phyloP scores from a whole-genome alignment of 2,329 filamentous ascomycete genomes.

The Ascochyta viciae-villosae region DNA sequence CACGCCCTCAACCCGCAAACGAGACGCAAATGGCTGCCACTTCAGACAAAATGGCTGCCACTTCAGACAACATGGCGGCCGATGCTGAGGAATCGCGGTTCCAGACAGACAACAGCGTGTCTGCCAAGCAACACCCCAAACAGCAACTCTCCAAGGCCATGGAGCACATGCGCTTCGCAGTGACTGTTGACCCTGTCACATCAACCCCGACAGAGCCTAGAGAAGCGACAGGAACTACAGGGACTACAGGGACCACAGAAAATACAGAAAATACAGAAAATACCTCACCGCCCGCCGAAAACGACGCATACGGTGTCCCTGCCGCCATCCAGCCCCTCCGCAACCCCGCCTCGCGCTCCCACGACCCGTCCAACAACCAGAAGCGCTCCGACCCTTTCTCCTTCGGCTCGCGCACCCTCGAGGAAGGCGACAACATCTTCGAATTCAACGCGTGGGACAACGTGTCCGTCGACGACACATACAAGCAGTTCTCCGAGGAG shows the following conservation, averaged over 20 bases:
- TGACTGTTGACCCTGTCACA: conserved; percentile 51
- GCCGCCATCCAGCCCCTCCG: conserved; percentile 54
- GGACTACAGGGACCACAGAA: neutral
- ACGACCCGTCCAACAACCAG: conserved; percentile 75
- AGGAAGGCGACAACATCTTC: conserved; percentile 87
- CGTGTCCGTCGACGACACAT: conserved; percentile 88
- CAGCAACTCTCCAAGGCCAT: conserved; percentile 60
- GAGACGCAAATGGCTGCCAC: neutral
- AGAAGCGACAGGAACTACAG: too few species aligned
- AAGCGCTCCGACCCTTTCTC: conserved; percentile 94
- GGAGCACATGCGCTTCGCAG: conserved; percentile 60
- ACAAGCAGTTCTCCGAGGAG: conserved; percentile 82
- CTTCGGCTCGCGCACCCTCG: conserved; percentile 88
- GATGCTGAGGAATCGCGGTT: conserved; percentile 27
- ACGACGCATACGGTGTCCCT: conserved; percentile 60
- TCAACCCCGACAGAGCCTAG: neutral
- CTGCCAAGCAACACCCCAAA: conserved; percentile 42
- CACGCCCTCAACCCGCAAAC: conserved; percentile 4
- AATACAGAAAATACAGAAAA: neutral
- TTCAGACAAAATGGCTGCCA: conserved; percentile 23
- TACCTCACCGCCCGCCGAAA: conserved; percentile 28
- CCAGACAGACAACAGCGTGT: conserved; percentile 42
- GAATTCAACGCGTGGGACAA: conserved; percentile 99
- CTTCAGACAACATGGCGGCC: conserved; percentile 16
- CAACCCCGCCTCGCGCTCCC: conserved; percentile 65